Percentiles rank a stretch among this genome's conserved stretches.
phyloP scores from a whole-genome alignment of 768 basidiomycete species.

The Mrakia gelida region DNA sequence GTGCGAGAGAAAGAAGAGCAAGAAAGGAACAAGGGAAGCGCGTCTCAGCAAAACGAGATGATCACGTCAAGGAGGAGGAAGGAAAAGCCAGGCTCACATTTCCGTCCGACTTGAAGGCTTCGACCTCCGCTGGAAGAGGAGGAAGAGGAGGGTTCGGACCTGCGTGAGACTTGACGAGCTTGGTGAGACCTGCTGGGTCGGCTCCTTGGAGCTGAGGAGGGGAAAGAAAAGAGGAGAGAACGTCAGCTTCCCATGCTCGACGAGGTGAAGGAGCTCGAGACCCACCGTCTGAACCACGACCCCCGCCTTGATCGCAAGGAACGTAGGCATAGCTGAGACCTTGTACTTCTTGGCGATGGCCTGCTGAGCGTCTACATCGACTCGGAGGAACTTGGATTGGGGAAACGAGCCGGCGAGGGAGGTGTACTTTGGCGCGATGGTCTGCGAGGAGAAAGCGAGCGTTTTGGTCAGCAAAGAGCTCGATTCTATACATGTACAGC shows the following conservation, averaged over 20 bases:
- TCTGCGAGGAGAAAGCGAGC: background rate
- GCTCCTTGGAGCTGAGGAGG: slow-evolving; percentile 25
- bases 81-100: slow-evolving; percentile 18
- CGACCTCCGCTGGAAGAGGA: slow-evolving; percentile 26
- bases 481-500: background rate
- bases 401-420: background rate
- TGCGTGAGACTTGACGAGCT: slow-evolving; percentile 27
- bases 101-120: slow-evolving; percentile 23
- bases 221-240: background rate
- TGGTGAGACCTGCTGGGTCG: slow-evolving; percentile 25
- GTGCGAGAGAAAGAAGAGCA: background rate
- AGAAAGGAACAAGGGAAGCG: background rate
- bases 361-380: slow-evolving; percentile 29
- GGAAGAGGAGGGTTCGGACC: slow-evolving; percentile 22
- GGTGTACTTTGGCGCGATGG: background rate
- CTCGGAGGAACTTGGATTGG: slow-evolving; percentile 16
- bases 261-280: background rate
- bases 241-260: background rate
- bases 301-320: slow-evolving; percentile 24
- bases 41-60: no score
- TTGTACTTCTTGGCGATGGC: slow-evolving; percentile 30
- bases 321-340: slow-evolving; percentile 30
- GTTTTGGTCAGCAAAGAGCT: background rate
- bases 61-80: background rate
- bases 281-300: slow-evolving; percentile 21